Conservation (phyloP, 441 rosid species). For the Bruguiera hainesii region DNA sequence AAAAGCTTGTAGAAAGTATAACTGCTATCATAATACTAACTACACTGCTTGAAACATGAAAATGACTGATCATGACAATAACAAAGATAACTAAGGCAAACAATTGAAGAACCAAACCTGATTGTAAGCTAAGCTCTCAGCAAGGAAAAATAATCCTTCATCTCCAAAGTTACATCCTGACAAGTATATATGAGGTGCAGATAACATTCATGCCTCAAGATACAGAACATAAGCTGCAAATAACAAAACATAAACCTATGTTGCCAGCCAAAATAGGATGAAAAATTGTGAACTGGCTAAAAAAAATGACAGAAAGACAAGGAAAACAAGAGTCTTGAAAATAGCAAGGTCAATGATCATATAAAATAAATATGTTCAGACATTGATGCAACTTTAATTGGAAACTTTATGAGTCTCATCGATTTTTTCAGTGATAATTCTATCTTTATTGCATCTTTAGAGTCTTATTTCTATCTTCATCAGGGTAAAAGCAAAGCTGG, state of each 20-base stretch:
- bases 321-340: too few species aligned
- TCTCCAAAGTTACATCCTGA: constrained; percentile 92
- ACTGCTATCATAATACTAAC: constrained; percentile 1
- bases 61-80: constrained; percentile 5
- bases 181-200: constrained; percentile 18
- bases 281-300: too few species aligned
- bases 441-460: too few species aligned
- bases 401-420: too few species aligned
- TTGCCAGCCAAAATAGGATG: constrained; percentile 11
- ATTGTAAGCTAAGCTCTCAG: constrained; percentile 88
- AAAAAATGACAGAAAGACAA: too few species aligned
- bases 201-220: constrained; percentile 3
- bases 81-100: constrained; percentile 5
- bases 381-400: too few species aligned
- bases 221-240: not conserved
- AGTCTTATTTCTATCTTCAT: too few species aligned
- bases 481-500: too few species aligned
- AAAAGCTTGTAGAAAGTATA: not conserved
- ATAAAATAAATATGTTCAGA: too few species aligned
- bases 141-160: constrained; percentile 85
- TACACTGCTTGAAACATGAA: not conserved
- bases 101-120: constrained; percentile 46
- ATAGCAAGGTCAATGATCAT: too few species aligned
- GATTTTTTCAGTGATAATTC: too few species aligned
- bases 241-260: not conserved